phyloP scores from a whole-genome alignment of 331 rosid genomes.

The Prunus yedoensis region DNA sequence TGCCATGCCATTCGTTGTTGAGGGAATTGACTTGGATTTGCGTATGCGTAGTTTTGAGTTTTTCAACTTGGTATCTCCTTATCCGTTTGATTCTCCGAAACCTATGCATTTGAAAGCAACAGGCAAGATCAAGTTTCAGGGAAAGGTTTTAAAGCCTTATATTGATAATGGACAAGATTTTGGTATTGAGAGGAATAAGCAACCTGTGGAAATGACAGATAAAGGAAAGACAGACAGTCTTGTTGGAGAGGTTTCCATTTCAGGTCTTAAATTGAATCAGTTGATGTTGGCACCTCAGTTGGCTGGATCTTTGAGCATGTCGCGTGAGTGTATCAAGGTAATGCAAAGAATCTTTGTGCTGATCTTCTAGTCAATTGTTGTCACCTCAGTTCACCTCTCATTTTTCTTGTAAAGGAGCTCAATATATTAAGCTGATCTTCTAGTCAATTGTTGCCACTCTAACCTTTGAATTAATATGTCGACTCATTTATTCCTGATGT shows the following conservation, averaged over 20 bases:
- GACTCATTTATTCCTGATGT: neutral
- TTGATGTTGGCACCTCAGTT: conserved; percentile 87
- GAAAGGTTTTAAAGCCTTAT: conserved; percentile 62
- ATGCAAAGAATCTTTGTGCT: conserved; percentile 10
- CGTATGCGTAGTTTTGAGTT: conserved; percentile 86
- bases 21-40: conserved; percentile 80
- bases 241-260: conserved; percentile 71
- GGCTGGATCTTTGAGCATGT: conserved; percentile 67
- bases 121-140: conserved; percentile 85
- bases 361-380: too few relatives aligned
- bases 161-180: conserved; percentile 43
- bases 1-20: conserved; percentile 53
- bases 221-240: conserved; percentile 50
- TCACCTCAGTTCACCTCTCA: neutral
- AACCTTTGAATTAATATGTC: neutral
- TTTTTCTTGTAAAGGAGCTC: neutral
- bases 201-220: conserved; percentile 31
- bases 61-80: conserved; percentile 63
- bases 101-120: conserved; percentile 81
- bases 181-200: conserved; percentile 35
- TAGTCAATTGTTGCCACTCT: neutral
- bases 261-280: conserved; percentile 93
- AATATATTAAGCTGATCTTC: neutral
- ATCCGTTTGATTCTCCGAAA: conserved; percentile 71
- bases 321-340: conserved; percentile 74